Base-by-base conservation (phyloP, 2,329 filamentous ascomycete genomes). In the Alternaria dauci region DNA sequence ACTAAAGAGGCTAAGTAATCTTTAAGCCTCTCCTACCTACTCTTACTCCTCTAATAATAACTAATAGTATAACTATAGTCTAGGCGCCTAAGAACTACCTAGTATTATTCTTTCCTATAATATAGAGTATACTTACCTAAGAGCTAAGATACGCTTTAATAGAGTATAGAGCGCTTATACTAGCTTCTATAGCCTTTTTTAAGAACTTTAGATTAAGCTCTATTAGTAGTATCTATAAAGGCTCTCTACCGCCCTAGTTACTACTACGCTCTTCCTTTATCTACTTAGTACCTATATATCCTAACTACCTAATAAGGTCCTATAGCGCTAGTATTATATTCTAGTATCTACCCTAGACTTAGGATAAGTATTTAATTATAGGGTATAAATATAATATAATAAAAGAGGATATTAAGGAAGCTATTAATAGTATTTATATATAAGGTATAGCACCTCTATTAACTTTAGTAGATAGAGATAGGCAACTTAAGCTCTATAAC, bases 81-180 rank as follows among this genome's bases (percentile, higher is more conserved):
- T 25, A 25, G 25, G 20, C 46, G 8, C 41, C 55, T 32, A 46
- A 32, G 23, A 52, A 11, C 32, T 18, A 58, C 7, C 48, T 14
- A 14, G 46, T 4, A 25, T 20, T 60, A 32, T 60, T 60, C 52
- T 47, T 60, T 52, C 46, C 58, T 16, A 56, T 26, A 25, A 48
- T 60, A 56, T 60, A 8, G 52, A 56, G 16, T 16, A 52, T 52
- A 8, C 47, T 60, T 48, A 48, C 34, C 11, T 11, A 60, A 47
- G 26, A 60, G 58, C 23, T 14, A 18, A 42, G 58, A 25, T 56
- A 60, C 9, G 34, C 58, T 28, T 56, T 60, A 18, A 60, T 26
- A 5, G 47, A 60, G 20, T 60, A 52, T 2, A 12, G 52, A 30
- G 4, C 5, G 34, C 58, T 60, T 52, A 18, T 60, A 26, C 56